Evolutionary conservation across 2,329 filamentous ascomycete genomes (phyloP), one percentile per base, ranked within the genome.

Genomic region (Talaromyces pinophilus): DNA sequence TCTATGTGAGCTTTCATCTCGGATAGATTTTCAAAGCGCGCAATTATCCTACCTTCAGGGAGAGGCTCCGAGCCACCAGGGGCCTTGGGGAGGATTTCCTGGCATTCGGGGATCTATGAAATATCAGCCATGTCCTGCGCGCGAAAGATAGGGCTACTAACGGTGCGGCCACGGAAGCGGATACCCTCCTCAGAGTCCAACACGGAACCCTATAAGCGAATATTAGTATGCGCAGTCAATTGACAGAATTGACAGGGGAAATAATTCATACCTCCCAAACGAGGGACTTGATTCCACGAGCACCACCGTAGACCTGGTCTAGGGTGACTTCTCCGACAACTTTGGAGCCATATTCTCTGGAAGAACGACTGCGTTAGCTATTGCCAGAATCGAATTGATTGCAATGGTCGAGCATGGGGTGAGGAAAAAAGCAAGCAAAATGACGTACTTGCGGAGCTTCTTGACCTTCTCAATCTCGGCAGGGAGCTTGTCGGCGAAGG

Each of bases 401-500:
- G 54, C 35, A 7, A 25, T 22, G 11, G n/a, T 7, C 15, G 19
- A 38, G 19, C 5, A 38, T 55, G 17, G 28, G 48, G 6, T 50
- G 19, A n/a, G 30, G 11, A 5, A 17, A 17, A 57, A 57, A n/a
- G 5, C 11, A 25, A 38, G 11, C 30, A 38, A 42, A 38, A 44
- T 59, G 66, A 83, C 90, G 80, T 86, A 96, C 92, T 97, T 97
- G 82, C 92, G 89, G 78, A 99, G 90, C 82, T 92, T 89, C 92
- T 99, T 99, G 86, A 99, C 93, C 88, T 98, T 92, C 85, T 99
- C 95, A 79, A 97, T 90, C 88, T 98, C 96, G 81, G 90, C 92
- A 75, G 95, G 95, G 70, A 99, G 87, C 78, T 94, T 90, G 82
- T 95, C 93, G 80, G 94, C 94, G 82, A 99, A 98, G 79, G 93